Evolutionary conservation across 1,284 basidiomycete genomes (phyloP), one percentile per base, ranked within the genome.

Genomic region (Agroathelia rolfsii): DNA sequence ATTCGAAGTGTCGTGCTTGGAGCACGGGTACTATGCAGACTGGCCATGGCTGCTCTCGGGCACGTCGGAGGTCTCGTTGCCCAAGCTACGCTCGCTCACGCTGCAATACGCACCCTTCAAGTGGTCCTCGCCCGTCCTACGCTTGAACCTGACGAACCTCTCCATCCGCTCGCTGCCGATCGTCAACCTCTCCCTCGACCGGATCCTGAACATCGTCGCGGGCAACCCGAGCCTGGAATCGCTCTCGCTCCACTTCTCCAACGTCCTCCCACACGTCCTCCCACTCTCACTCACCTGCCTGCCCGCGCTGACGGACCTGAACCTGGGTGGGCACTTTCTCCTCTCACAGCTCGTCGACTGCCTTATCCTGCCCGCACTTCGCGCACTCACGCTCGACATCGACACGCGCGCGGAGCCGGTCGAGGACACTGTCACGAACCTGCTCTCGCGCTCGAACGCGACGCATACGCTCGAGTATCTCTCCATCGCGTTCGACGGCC

Each of bases 1-100:
- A 48, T 85, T 85, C 41, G 80, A 83, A 49, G 69, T 85, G 1
- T 79, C 78, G 13, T 75, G 75, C 38, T 67, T 68, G 6, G 79
- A 84, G 44, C 62, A 72, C 7, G 64, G 65, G 7, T 72, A 67
- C 41, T 68, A 68, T 37, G 59, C 57, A 15, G 76, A 81, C 27
- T 79, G 77, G 77, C 60, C 66, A 9, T 83, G 80, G 80, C 59
- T 82, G 10, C 79, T 78, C 1, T 73, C 68, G 29, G 57, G 61
- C 15, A 55, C 50, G 15, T 49, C 59, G 4, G 41, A 58, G 3
- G 48, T 59, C 23, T 47, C 55, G 11, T 58, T 76, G 2, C 61
- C 68, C 6, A 60, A 59, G 18, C 56, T 80, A 13, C 51, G 59
- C 35, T 64, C 63, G 1, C 53, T 82, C 11, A 78, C 75, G 18